Evolutionary conservation across 495 filamentous ascomycete species (phyloP).

Genomic region (Glonium stellatum): DNA sequence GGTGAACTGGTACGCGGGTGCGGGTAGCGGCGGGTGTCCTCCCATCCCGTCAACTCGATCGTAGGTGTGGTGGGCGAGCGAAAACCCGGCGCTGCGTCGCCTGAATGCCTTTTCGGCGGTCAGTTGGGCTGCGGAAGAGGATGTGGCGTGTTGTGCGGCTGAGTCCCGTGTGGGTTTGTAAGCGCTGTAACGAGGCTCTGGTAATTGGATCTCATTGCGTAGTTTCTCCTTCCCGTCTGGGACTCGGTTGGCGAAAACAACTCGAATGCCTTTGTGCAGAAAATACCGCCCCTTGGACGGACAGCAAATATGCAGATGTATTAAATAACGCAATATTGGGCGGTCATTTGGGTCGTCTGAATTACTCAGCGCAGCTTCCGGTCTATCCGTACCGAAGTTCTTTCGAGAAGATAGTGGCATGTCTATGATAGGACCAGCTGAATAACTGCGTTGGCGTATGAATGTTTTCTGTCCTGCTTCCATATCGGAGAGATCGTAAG

Average conservation of each 20-base stretch:
- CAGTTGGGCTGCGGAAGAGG: constrained; percentile 13
- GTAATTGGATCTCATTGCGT: constrained; percentile 81
- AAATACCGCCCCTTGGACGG: constrained; percentile 78
- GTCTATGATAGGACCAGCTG: constrained; percentile 77
- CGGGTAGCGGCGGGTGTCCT: constrained; percentile 12
- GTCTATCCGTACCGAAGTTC: constrained; percentile 39
- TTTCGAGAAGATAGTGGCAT: constrained; percentile 47
- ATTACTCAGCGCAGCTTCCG: constrained; percentile 40
- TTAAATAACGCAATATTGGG: constrained; percentile 79
- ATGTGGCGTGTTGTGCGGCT: constrained; percentile 14
- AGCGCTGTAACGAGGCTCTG: constrained; percentile 76
- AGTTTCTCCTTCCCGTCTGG: constrained; percentile 94
- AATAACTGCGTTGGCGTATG: constrained; percentile 90
- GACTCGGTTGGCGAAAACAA: constrained; percentile 96
- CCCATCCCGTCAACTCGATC: constrained; percentile 10
- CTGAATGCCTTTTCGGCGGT: constrained; percentile 24
- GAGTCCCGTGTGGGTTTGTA: constrained; percentile 65
- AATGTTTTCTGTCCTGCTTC: constrained; percentile 93
- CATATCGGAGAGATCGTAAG: constrained; percentile 95
- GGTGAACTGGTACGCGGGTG: constrained; percentile 19
- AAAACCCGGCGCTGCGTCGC: constrained; percentile 23
- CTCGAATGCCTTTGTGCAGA: constrained; percentile 82
- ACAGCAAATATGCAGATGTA: constrained; percentile 91
- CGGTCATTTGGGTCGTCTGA: constrained; percentile 54
- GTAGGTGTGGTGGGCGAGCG: constrained; percentile 22